Evolutionary conservation across 345 rosid genomes (phyloP), one percentile per base, ranked within the genome.

Genomic region (Dimocarpus longan): DNA sequence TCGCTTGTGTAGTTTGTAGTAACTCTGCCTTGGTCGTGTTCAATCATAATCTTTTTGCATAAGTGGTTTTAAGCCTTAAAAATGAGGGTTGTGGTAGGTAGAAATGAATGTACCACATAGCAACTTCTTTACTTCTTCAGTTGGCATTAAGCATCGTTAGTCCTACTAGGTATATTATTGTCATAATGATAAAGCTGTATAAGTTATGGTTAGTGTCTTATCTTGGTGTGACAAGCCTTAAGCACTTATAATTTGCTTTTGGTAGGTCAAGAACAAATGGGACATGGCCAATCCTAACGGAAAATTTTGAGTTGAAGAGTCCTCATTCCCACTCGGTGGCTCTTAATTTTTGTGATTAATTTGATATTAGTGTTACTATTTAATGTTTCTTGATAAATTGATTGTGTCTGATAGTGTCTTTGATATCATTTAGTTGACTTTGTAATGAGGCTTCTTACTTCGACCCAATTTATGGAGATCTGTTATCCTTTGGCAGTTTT

Each of bases 401-500:
- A 24, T 74, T 62, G 68, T 15, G 44, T 48, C 11, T 63, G 40
- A 44, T 62, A 63, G 42, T 11, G 12, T 42, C 15, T 60, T 59
- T 52, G 28, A 13, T 10, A 22, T 8, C 44, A 21, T 42, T 71
- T 59, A 40, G 22, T 10, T 60, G 67, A 37, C 15, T 73, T 43
- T 60, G 68, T 59, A 39, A 12, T 4, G 42, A 70, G 73, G 65
- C 43, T 22, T 13, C 40, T 24, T 57, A 13, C 48, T 39, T 15
- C 12, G 1, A 1, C 4, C 21, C 56, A 21, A 52, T 50, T 32
- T 12, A 37, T 18, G 24, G 39, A 50, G 52, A 37, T 50, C 9
- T 28, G 76, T 64, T 68, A 12, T 80, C 67, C 69, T 67, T n/a
- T 79, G 85, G 64, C 82, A 92, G 96, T 90, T 80, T 13, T 84